Evolutionary conservation across 1,284 basidiomycete genomes (phyloP), one percentile per base, ranked within the genome.

Genomic region (Hypsizygus ulmarius): DNA sequence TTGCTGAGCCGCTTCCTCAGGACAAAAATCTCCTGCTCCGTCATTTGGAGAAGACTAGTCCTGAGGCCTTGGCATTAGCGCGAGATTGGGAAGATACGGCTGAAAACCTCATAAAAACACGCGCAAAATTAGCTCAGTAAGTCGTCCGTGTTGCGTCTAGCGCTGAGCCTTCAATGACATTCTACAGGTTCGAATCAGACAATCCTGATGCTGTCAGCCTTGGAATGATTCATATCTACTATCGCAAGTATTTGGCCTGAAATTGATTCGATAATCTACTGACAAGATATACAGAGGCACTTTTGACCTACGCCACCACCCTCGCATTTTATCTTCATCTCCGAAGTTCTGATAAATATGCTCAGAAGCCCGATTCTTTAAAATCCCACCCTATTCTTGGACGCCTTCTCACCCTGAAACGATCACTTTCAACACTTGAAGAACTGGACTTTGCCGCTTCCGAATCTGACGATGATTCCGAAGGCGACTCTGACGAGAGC

Each of bases 251-350:
- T 19, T 33, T 12, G 29, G 6, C 33, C 21, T 48, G 28, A n/a
- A n/a, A n/a, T n/a, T 45, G 35, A 16, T 43, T 19, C 16, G n/a
- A 27, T 15, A 38, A 11, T 33, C 11, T 49, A 32, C 36, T 45
- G 36, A 39, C 27, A 16, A 28, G 43, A 30, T 51, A 34, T 47
- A 43, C 64, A 93, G 92, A 97, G 74, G 81, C 92, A 1, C 75
- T 97, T 2, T 70, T 96, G 37, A 91, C 94, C 7, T 99, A 99
- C 65, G 79, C 90, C 7, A 91, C 93, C 1, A 88, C 86, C 1
- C 84, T 98, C 38, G 89, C 94, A 0, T 98, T 95, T 72, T 98
- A 97, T 71, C 76, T 99, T 43, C 85, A 95, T 65, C 77, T 99
- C 19, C 83, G 91, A 11, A 74, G 88, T 15, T 79, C 78, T 43